Evolutionary conservation across 192 early-diverging fungal species (phyloP).

Genomic region (Entomortierella beljakovae): DNA sequence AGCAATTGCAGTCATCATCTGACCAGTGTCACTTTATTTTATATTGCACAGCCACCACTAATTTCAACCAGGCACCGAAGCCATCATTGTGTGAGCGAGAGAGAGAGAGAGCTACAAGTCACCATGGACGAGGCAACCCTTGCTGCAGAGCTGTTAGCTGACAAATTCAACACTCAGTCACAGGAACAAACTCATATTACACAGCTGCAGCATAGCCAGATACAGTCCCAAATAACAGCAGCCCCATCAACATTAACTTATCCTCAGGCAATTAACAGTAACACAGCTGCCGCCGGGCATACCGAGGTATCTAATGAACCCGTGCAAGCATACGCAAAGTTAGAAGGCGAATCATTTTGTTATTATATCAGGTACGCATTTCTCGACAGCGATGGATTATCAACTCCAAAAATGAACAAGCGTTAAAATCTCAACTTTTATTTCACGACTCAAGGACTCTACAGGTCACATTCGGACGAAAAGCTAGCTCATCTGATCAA

Average conservation of each 20-base stretch:
- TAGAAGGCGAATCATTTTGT: constrained; percentile 85
- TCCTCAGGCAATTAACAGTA: constrained; percentile 17
- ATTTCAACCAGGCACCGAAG: neutral
- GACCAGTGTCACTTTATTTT: neutral
- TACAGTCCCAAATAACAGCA: no score
- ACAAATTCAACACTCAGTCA: constrained; percentile 12
- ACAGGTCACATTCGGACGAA: constrained; percentile 80
- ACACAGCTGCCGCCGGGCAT: constrained; percentile 4
- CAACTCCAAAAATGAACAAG: no score
- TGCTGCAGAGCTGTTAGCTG: constrained; percentile 17
- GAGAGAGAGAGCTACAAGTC: neutral
- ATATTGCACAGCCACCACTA: neutral
- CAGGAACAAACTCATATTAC: constrained; percentile 8
- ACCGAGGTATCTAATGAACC: constrained; percentile 49
- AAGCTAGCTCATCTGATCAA: constrained; percentile 66
- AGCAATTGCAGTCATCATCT: neutral
- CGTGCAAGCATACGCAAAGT: constrained; percentile 90
- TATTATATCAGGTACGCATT: constrained; percentile 73
- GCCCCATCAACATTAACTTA: no score
- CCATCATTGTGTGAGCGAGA: neutral
- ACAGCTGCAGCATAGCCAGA: neutral
- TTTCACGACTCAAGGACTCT: constrained; percentile 60
- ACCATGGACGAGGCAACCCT: constrained; percentile 27
- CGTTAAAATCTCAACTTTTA: no score
- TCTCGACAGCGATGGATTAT: no score